phyloP scores from a whole-genome alignment of 1,139 yeast genomes.

The Eremothecium sinecaudum region DNA sequence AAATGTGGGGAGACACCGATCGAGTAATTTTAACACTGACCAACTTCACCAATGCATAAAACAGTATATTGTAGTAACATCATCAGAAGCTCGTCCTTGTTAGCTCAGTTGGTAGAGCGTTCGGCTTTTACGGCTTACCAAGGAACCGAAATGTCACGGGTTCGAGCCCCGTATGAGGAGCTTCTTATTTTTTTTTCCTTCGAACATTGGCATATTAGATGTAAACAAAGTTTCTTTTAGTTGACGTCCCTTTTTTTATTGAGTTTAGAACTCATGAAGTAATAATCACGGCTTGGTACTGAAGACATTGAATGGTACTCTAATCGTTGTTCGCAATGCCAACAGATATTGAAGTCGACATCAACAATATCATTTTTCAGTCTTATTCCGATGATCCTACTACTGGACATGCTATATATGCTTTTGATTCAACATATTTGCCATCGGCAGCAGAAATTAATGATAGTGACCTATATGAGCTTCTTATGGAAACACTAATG shows the following conservation, averaged over 20 bases:
- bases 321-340: constrained; percentile 1
- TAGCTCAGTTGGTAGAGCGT: constrained; percentile 33
- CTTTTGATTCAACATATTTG: constrained; percentile 67
- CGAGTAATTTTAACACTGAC: too few relatives aligned
- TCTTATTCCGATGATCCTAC: constrained; percentile 52
- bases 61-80: too few relatives aligned
- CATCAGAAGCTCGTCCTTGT: constrained; percentile 31
- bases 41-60: too few relatives aligned
- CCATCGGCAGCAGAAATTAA: constrained; percentile 40
- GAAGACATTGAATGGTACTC: neutral
- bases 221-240: neutral
- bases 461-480: constrained; percentile 33
- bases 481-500: constrained; percentile 35
- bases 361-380: constrained; percentile 46
- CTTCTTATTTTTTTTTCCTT: constrained; percentile 17
- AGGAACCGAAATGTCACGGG: constrained; percentile 34
- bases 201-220: too few relatives aligned
- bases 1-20: too few relatives aligned
- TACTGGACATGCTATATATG: constrained; percentile 55
- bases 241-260: neutral
- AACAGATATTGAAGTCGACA: constrained; percentile 28
- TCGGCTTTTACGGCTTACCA: constrained; percentile 30
- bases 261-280: constrained; percentile 5
- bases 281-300: neutral
- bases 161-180: constrained; percentile 35